Evolutionary conservation across 2,329 filamentous ascomycete genomes (phyloP), one percentile per base, ranked within the genome.

Genomic region (Trichophyton simii): DNA sequence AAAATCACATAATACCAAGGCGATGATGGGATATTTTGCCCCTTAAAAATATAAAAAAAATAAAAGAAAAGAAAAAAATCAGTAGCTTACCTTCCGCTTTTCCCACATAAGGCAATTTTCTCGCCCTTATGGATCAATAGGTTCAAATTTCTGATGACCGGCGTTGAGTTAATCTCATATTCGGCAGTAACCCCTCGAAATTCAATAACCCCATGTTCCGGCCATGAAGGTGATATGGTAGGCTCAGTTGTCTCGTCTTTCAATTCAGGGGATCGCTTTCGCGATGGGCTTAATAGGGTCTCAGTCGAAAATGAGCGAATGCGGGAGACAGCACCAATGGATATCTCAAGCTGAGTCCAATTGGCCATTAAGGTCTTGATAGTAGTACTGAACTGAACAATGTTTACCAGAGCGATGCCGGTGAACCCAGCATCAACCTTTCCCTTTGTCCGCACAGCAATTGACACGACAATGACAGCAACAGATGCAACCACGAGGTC

Each of bases 401-500:
- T 31, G 20, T 20, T 57, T 25, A 18, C 28, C 3, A 57, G 54
- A 28, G 54, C 54, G 28, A 57, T 31, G 28, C 54, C 54, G 9
- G 31, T 18, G 4, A 15, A 31, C 3, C 28, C 54, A 1, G 54
- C 18, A 25, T 31, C 28, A 31, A 31, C 7, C 9, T 20, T 57
- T 18, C 28, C 18, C n/a, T 31, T 28, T 15, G 28, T 20, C 9
- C 6, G n/a, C 20, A 57, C 20, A 3, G 54, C 13, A 9, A 57
- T 20, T 0, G 72, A 67, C 11, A 72, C 69, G n/a, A 52, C 18
- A 8, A 57, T 57, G 15, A 31, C 28, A 11, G 54, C 54, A 18
- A 57, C 8, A 18, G 18, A 3, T 57, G 72, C 72, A 0, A 77
- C 73, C 5, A 75, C 62, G 7, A 78, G 64, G 50, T 76, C 70